Conservation (phyloP, 148 eudicot species). For the Diospyros lotus region DNA sequence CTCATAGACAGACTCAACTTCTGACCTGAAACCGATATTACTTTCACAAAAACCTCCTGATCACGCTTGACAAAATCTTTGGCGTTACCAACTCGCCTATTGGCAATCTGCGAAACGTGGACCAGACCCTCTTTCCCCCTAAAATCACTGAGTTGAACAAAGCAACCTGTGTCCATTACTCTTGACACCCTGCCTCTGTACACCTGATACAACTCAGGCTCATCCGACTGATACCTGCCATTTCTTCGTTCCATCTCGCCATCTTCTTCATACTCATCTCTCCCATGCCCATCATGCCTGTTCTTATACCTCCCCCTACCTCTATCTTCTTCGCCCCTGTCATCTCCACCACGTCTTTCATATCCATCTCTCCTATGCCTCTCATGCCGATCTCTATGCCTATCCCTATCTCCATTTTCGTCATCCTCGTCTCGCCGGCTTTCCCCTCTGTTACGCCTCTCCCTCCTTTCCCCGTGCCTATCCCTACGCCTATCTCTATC, state of each 20-base stretch:
- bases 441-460: conserved; percentile 29
- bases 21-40: conserved; percentile 62
- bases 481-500: conserved; percentile 1
- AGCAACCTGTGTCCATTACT: conserved; percentile 79
- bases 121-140: conserved; percentile 87
- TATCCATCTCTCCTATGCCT: conserved; percentile 21
- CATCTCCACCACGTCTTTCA: conserved; percentile 6
- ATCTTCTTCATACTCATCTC: conserved; percentile 23
- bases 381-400: conserved; percentile 15
- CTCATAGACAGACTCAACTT: conserved; percentile 82
- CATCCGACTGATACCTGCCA: conserved; percentile 25
- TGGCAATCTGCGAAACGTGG: conserved; percentile 85
- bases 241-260: conserved; percentile 29
- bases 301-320: conserved; percentile 13
- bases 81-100: conserved; percentile 58
- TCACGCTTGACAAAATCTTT: conserved; percentile 83
- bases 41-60: conserved; percentile 82
- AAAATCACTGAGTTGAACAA: conserved; percentile 63
- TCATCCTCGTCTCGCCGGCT: conserved; percentile 25
- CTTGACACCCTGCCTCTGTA: conserved; percentile 81
- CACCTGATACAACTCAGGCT: conserved; percentile 61
- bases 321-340: not conserved
- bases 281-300: conserved; percentile 11
- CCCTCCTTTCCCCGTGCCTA: conserved; percentile 5
- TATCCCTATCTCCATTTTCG: conserved; percentile 25